These are phyloP conservation scores for Lindgomyces ingoldianus DNA, from an alignment of 495 filamentous ascomycete genomes.

Conservation along the genomic window DNA sequence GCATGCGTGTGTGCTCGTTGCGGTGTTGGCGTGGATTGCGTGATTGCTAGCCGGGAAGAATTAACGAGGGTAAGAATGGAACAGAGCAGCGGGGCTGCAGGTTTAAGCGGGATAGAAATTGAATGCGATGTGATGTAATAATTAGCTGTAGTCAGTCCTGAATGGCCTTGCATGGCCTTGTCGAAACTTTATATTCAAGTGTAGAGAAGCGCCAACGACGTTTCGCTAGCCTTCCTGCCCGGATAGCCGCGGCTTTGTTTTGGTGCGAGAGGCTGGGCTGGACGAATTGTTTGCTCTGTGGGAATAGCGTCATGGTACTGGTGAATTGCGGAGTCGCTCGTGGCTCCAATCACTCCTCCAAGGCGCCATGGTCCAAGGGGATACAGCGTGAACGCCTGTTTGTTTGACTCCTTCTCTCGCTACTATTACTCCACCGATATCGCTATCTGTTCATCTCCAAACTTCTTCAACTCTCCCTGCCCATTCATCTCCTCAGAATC, in stretches of 20 bases:
- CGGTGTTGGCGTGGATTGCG: conserved; percentile 5
- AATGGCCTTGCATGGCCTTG: background rate
- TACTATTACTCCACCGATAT: background rate
- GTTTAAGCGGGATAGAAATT: background rate
- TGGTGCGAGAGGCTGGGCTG: too few species aligned
- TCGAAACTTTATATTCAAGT: background rate
- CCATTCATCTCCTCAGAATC: background rate
- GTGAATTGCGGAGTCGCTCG: too few species aligned
- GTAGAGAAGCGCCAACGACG: too few species aligned
- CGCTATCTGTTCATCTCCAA: background rate
- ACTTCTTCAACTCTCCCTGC: background rate
- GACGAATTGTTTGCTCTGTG: too few species aligned
- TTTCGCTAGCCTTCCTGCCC: too few species aligned
- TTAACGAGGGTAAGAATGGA: background rate
- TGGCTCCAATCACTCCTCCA: too few species aligned
- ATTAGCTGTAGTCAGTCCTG: background rate
- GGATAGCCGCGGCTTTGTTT: too few species aligned
- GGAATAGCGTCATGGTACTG: too few species aligned
- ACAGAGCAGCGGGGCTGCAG: background rate
- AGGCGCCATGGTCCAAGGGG: too few species aligned
- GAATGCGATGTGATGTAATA: background rate
- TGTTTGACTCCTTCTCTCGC: background rate
- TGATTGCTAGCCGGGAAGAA: conserved; percentile 6
- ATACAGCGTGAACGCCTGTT: too few species aligned
- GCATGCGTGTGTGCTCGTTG: background rate